These are phyloP conservation scores for Neobulgaria alba DNA, from an alignment of 2,329 filamentous ascomycete species.

Conservation along the genomic window DNA sequence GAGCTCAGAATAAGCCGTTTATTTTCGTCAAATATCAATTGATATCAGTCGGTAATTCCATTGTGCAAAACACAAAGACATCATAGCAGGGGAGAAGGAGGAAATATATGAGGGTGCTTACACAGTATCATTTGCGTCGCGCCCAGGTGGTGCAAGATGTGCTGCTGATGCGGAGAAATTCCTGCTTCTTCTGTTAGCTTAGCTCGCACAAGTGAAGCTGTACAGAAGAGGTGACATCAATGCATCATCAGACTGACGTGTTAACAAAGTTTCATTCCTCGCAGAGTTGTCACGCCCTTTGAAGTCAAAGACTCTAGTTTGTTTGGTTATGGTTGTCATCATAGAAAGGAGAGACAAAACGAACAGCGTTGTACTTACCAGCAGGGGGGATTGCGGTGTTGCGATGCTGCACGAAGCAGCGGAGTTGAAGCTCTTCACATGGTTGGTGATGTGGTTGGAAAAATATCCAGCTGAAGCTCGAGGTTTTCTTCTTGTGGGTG, in stretches of 20 bases:
- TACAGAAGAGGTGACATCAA: too few relatives aligned
- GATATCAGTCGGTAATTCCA: constrained; percentile 94
- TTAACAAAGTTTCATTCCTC: constrained; percentile 80
- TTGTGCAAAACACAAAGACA: constrained; percentile 40
- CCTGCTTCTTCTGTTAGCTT: too few relatives aligned
- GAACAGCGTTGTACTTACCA: constrained; percentile 17
- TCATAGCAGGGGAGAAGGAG: constrained; percentile 25
- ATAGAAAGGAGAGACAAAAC: constrained; percentile 34
- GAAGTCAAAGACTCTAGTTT: constrained; percentile 98
- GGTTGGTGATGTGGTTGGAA: too few relatives aligned
- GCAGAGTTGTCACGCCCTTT: too few relatives aligned
- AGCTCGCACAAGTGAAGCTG: too few relatives aligned
- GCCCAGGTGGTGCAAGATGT: too few relatives aligned
- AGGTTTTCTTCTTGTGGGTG: too few relatives aligned
- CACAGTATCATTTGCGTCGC: too few relatives aligned
- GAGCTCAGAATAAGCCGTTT: constrained; percentile 79
- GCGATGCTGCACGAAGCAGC: constrained; percentile 10
- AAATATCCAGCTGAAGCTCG: too few relatives aligned
- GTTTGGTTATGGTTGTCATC: constrained; percentile 82
- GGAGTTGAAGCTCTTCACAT: constrained; percentile 32
- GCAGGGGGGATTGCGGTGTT: neutral
- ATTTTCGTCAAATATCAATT: constrained; percentile 62
- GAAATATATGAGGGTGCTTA: too few relatives aligned
- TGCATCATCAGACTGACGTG: constrained; percentile 92
- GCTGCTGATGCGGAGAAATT: too few relatives aligned